Evolutionary conservation across 805 yeast species (phyloP), one percentile per base, ranked within the genome.

Genomic region (Saturnispora quitensis): DNA sequence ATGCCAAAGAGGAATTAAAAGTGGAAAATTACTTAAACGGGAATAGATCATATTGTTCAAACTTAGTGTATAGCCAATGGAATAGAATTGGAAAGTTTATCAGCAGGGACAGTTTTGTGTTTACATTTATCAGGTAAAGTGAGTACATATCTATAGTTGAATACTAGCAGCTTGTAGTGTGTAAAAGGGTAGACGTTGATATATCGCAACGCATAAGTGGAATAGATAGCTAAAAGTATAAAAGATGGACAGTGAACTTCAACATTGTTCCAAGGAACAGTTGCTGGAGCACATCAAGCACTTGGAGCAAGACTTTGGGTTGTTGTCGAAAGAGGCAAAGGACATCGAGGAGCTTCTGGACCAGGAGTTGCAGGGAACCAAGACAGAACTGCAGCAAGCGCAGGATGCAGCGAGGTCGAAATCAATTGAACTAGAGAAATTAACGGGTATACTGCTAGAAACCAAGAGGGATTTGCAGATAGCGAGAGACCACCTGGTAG

Each of bases 271-370:
- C 2, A 38, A 40, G 17, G 31, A 25, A 12, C 24, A 43, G 18
- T 13, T 43, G 28, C 17, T 27, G 5, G 24, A 43, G n/a, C 45
- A 43, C 20, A 24, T 43, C 27, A 15, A 9, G 15, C 45, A 58
- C 38, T 48, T 61, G 28, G 65, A 62, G 33, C 36, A 47, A 20
- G 66, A 63, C 42, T 60, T 62, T 44, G 50, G 25, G 25, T 43
- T 46, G 8, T 62, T 52, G 24, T 51, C 58, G n/a, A 28, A 47
- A 5, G 64, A 63, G 18, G 58, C 64, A 8, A 58, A 56, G 43
- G 60, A 61, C 28, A 50, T 63, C 42, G 64, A 63, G 38, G 61
- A 59, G 15, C 58, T 60, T 35, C 48, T 62, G 25, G 65, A 63
- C 25, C 22, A 56, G 4, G 65, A 63, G 35, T 36, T 59, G n/a